These are phyloP conservation scores for Scenedesmus sp. DNA, from an alignment of 163 green algal genomes.

Conservation along the genomic window DNA sequence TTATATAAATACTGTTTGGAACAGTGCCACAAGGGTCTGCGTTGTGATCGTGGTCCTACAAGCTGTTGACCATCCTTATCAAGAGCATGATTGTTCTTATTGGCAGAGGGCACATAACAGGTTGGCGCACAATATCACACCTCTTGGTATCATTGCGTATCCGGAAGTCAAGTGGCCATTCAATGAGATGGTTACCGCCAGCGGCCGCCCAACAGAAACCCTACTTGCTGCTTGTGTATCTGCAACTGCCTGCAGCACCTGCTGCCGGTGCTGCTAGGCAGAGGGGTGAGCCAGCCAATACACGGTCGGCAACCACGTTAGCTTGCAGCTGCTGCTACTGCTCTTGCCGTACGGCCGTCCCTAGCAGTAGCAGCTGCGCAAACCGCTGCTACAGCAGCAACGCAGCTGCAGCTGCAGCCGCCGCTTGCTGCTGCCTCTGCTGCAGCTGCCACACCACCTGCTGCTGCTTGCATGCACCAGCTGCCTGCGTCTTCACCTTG, in stretches of 20 bases:
- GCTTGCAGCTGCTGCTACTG: conserved; percentile 9
- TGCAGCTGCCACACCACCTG: conserved; percentile 2
- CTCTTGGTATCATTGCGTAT: no score
- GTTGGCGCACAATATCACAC: no score
- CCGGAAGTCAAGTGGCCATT: background rate
- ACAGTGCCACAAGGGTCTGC: no score
- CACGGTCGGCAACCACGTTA: background rate
- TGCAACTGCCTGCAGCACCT: background rate
- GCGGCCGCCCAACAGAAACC: background rate
- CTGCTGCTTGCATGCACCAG: conserved; percentile 1
- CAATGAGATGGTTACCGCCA: background rate
- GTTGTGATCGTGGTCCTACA: no score
- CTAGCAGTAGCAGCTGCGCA: background rate
- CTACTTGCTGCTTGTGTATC: background rate
- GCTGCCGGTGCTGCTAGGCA: background rate
- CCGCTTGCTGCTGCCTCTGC: background rate
- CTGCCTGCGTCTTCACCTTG: background rate
- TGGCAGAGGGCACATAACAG: no score
- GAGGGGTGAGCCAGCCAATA: background rate
- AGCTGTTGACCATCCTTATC: no score
- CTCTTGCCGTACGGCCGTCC: background rate
- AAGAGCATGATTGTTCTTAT: no score
- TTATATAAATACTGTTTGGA: no score
- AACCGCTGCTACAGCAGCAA: background rate
- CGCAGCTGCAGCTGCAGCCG: background rate